Percentiles rank a stretch among this genome's conserved stretches.
Evolutionary conservation across 306 rosid species (phyloP).

Genomic region (Carpinus viminea): DNA sequence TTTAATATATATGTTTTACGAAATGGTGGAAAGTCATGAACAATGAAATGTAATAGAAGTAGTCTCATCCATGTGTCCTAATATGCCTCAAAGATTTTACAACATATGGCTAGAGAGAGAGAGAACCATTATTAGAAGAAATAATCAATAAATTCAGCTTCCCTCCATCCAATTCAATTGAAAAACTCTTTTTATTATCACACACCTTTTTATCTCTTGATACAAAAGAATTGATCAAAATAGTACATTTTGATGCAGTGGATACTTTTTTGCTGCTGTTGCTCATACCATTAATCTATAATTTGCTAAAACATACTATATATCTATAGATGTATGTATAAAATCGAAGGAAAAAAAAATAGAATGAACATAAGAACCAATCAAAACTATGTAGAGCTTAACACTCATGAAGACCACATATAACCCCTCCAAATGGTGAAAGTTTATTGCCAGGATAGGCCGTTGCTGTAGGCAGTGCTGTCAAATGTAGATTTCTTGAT

Average conservation of each 20-base stretch:
- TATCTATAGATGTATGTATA: conserved; percentile 16
- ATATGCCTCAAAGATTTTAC: neutral
- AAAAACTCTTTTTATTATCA: conserved; percentile 6
- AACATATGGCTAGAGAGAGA: neutral
- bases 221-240: conserved; percentile 8
- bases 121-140: neutral
- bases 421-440: neutral
- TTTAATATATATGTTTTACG: too few relatives aligned
- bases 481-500: neutral
- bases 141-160: neutral
- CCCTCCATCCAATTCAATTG: conserved; percentile 29
- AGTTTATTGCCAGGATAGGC: conserved; percentile 5
- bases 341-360: conserved; percentile 14
- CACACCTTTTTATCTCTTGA: neutral
- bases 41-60: too few relatives aligned
- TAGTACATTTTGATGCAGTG: conserved; percentile 7
- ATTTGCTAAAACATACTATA: neutral
- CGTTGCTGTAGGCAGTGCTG: conserved; percentile 1
- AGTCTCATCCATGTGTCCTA: too few relatives aligned
- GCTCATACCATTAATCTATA: conserved; percentile 21
- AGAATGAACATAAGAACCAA: conserved; percentile 8
- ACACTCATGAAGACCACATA: neutral
- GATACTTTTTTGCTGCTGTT: conserved; percentile 5
- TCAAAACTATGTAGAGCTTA: conserved; percentile 18
- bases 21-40: too few relatives aligned